phyloP scores from a whole-genome alignment of 2,329 filamentous ascomycete species.

The Botryotinia globosa region DNA sequence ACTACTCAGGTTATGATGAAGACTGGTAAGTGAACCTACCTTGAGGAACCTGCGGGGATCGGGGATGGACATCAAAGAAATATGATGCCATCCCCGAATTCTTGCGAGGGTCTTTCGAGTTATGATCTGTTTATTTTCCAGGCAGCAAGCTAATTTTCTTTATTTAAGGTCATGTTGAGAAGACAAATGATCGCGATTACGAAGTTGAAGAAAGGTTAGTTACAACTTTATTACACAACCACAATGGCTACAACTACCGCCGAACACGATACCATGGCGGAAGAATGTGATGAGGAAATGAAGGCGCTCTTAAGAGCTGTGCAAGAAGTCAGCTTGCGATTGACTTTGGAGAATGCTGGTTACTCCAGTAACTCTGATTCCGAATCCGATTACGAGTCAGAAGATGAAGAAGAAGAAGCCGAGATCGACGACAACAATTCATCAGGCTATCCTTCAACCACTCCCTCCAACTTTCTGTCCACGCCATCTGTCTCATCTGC shows the following conservation, averaged over 20 bases:
- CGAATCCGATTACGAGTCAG: neutral
- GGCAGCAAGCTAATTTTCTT: conserved; percentile 6
- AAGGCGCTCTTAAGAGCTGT: neutral
- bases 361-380: conserved; percentile 1
- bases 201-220: conserved; percentile 86
- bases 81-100: neutral
- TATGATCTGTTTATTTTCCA: neutral
- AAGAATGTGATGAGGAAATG: neutral
- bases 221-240: conserved; percentile 28
- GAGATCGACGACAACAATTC: neutral
- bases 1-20: conserved; percentile 99
- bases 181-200: conserved; percentile 97
- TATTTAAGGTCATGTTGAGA: conserved; percentile 80
- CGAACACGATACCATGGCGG: neutral
- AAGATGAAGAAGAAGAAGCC: neutral
- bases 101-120: neutral
- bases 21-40: conserved; percentile 59
- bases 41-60: neutral
- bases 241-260: neutral
- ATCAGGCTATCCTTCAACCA: neutral
- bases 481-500: neutral
- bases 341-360: neutral
- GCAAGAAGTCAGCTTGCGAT: neutral
- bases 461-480: neutral
- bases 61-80: neutral